Conservation (phyloP, 495 filamentous ascomycete species). For the Lasiosphaeria hispida region DNA sequence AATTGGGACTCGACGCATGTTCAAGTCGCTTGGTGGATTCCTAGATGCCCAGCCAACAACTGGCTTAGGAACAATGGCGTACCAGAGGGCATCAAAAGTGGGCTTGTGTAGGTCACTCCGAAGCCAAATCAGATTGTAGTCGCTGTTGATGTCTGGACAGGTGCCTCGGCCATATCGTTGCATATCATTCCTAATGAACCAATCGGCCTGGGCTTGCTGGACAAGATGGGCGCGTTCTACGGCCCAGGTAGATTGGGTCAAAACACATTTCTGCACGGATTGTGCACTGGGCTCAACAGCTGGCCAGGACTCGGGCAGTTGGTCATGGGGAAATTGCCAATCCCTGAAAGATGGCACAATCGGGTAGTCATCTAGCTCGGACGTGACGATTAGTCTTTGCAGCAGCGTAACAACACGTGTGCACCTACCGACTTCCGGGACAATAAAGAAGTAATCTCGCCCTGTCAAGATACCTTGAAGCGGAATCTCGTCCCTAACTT, state of each 20-base stretch:
- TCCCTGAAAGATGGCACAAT: slow-evolving; percentile 2
- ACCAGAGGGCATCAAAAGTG: not conserved
- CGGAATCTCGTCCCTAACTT: not conserved
- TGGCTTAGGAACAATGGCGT: slow-evolving; percentile 4
- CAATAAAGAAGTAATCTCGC: slow-evolving; percentile 6
- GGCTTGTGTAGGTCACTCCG: not conserved
- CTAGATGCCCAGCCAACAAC: not conserved
- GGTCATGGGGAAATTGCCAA: slow-evolving; percentile 3
- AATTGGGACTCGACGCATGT: not conserved
- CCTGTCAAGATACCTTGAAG: slow-evolving; percentile 3
- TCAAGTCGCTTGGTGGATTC: no score
- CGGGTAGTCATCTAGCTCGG: not conserved
- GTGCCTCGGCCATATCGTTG: not conserved
- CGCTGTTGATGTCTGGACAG: not conserved
- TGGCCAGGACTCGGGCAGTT: not conserved
- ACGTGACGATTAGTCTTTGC: no score
- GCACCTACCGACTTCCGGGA: not conserved
- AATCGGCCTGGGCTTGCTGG: not conserved
- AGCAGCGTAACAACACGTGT: not conserved
- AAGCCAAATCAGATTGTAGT: slow-evolving; percentile 1
- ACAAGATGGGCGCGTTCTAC: slow-evolving; percentile 1
- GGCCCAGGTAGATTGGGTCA: not conserved
- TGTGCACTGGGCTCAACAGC: not conserved
- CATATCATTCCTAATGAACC: not conserved
- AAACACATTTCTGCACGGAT: not conserved